Evolutionary conservation across 192 early-diverging fungal species (phyloP), one percentile per base, ranked within the genome.

Genomic region (Piromyces sp.): DNA sequence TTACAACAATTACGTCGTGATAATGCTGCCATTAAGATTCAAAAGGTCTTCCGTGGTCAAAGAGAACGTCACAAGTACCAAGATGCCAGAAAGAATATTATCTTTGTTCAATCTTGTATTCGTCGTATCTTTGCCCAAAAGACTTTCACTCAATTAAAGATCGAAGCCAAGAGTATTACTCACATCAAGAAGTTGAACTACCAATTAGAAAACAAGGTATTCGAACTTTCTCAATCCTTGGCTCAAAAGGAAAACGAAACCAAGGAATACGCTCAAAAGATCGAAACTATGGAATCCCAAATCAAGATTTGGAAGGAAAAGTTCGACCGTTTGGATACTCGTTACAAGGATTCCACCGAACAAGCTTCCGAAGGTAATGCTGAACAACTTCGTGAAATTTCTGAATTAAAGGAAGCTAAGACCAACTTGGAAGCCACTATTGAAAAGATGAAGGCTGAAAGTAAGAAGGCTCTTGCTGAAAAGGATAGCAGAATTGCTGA

Each of bases 171-270:
- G 80, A 96, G 95, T 79, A 94, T 95, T 28, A 93, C 91, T 82
- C 96, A 98, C 83, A 92, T 96, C 84, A 95, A 98, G 88, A 94
- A 98, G 83, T 91, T 93, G 33, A 96, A 96, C 37, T 95, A 95
- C 87, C 93, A 93, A 87, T 88, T 99, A 6, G 98, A 99, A 87
- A 93, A 91, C 89, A 98, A 97, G 90, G 95, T 99, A 82, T 92
- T 98, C 85, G 95, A 95, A 86, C 88, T 99, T 81, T 97, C 96
- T 36, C 95, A 94, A 83, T 86, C 87, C 36, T 85, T 96, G 80
- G 89, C 89, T 31, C 85, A 86, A 80, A 87, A 89, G 83, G 89
- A 90, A 82, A 88, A 94, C 81, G 94, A 95, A 84, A 92, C 92
- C 85, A 90, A 89, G 29, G 79, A 81, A 19, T 85, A 92, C 79